Evolutionary conservation across 352 stramenopile genomes (phyloP), one percentile per base, ranked within the genome.

Genomic region (Lagenidium sp.): DNA sequence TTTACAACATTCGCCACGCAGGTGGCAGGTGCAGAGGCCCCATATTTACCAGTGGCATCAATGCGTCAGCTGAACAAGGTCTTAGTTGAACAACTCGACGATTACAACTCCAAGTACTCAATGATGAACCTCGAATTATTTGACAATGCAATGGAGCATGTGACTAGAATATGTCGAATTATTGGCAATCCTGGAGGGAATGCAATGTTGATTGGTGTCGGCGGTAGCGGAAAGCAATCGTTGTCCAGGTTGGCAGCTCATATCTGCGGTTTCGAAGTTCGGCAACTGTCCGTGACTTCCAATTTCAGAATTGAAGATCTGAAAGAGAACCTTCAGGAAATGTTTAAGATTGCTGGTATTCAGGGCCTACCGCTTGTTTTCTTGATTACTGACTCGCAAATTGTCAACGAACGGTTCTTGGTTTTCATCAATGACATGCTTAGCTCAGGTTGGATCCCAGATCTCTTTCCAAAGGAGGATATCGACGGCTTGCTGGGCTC

Each of bases 71-170:
- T 96, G 1, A 94, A 93, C 49, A 91, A 87, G 28, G 72, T 96
- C n/a, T 51, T 97, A 12, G 75, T 97, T 35, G 85, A 94, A 35
- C 95, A 97, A 42, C 70, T 99, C 3, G 94, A 97, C 52, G 72
- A 97, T 53, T 97, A 97, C 71, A 97, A 97, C 59, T 97, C 97
- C 44, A 91, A 97, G 53, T 96, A 97, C 40, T 95, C 95, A 37
- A 97, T 96, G 80, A 99, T 99, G 95, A 97, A 98, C 51, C 63
- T 99, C 2, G 95, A 98, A 37, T 74, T 99, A 0, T 99, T 99
- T 43, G 85, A 98, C 57, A 95, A 98, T 47, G 96, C 96, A 10
- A 98, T 98, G 77, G 79, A 96, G 53, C 95, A 98, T 57, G 78
- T 98, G 29, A 98, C 93, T 18, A 85, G 95, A 24, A 98, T 98